Conservation (phyloP, 345 rosid species). For the Brassica carinata region DNA sequence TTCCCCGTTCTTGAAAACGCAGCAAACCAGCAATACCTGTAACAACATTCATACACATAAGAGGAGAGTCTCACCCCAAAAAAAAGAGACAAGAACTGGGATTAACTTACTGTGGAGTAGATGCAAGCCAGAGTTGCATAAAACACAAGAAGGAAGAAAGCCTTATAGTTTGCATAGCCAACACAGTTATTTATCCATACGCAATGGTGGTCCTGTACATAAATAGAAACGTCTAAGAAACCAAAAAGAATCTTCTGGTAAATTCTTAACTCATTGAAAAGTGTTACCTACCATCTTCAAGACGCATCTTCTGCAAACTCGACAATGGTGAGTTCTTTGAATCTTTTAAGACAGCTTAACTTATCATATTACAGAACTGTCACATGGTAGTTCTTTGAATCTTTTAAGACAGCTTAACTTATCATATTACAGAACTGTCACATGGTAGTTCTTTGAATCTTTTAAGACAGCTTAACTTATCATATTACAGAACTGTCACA, state of each 20-base stretch:
- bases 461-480: too few relatives aligned
- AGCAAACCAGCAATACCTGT: constrained; percentile 54
- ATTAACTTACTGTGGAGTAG: constrained; percentile 60
- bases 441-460: too few relatives aligned
- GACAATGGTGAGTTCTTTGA: constrained; percentile 96
- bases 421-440: too few relatives aligned
- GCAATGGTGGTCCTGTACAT: constrained; percentile 85
- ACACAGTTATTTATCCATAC: constrained; percentile 92
- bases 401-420: too few relatives aligned
- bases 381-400: too few relatives aligned
- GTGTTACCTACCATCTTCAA: constrained; percentile 76
- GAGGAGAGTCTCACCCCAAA: not conserved
- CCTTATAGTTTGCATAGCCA: constrained; percentile 89
- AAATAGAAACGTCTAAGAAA: not conserved
- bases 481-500: too few relatives aligned
- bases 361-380: too few relatives aligned
- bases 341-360: too few relatives aligned
- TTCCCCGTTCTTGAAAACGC: constrained; percentile 48
- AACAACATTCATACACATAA: constrained; percentile 9
- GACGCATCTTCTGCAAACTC: constrained; percentile 86
- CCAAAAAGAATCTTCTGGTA: constrained; percentile 7
- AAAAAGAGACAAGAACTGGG: not conserved
- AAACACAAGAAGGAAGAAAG: constrained; percentile 67
- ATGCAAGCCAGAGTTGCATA: constrained; percentile 64
- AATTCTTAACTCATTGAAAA: not conserved